phyloP scores from a whole-genome alignment of 352 stramenopile species.

The Globisporangium paroecandrum region DNA sequence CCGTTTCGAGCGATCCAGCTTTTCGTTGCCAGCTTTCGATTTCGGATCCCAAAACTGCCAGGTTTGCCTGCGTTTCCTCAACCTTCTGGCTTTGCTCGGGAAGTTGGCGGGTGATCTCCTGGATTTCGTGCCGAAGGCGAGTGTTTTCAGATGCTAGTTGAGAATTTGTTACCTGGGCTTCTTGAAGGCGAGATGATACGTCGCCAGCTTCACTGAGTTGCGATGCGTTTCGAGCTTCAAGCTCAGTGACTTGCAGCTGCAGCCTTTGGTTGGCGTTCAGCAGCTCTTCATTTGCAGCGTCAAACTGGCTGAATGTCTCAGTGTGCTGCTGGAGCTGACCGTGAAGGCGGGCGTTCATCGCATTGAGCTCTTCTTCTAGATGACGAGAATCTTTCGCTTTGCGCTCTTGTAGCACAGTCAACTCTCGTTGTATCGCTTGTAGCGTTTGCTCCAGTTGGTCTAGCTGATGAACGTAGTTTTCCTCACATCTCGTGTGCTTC shows the following conservation, averaged over 20 bases:
- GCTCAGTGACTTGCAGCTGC: background rate
- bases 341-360: background rate
- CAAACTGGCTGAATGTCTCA: background rate
- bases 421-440: slow-evolving; percentile 3
- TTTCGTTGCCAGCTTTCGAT: background rate
- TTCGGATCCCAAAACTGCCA: background rate
- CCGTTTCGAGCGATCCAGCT: background rate
- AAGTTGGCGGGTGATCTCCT: background rate
- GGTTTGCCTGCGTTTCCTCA: background rate
- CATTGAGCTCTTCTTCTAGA: background rate
- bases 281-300: background rate
- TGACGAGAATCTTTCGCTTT: background rate
- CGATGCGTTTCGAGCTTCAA: background rate
- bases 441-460: background rate
- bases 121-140: slow-evolving; percentile 19
- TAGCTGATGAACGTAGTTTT: background rate
- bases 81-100: background rate
- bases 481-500: background rate
- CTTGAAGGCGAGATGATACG: background rate
- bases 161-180: background rate
- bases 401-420: slow-evolving; percentile 10
- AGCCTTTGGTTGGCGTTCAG: background rate
- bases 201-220: background rate
- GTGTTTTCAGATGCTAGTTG: background rate
- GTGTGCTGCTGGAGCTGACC: background rate